phyloP scores from a whole-genome alignment of 192 early-diverging fungal species.

The Chytriomyces sp. region DNA sequence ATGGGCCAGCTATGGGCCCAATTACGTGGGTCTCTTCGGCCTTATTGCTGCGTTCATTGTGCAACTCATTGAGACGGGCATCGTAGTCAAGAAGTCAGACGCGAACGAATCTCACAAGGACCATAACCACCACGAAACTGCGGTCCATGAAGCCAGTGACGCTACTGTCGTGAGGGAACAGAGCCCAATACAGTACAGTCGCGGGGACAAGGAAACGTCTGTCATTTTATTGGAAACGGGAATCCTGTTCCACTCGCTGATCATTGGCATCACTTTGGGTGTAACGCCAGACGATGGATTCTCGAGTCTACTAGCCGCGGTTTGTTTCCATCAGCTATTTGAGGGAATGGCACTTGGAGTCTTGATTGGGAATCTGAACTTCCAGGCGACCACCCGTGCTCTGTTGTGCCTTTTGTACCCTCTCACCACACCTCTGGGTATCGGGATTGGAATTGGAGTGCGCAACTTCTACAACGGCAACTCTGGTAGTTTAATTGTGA shows the following conservation, averaged over 20 bases:
- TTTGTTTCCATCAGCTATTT: constrained; percentile 53
- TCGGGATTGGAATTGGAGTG: constrained; percentile 74
- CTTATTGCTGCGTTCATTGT: constrained; percentile 39
- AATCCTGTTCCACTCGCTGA: constrained; percentile 51
- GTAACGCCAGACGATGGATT: constrained; percentile 32
- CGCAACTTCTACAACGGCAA: constrained; percentile 60
- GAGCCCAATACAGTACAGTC: not conserved
- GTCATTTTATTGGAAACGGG: constrained; percentile 49
- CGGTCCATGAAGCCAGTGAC: not conserved
- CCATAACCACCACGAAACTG: not conserved
- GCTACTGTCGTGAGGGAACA: not conserved
- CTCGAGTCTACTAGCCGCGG: constrained; percentile 44
- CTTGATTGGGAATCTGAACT: constrained; percentile 18
- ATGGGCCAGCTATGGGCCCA: constrained; percentile 19
- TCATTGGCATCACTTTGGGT: constrained; percentile 37
- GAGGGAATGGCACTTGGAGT: constrained; percentile 42
- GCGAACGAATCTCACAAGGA: not conserved
- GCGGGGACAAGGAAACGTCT: constrained; percentile 16
- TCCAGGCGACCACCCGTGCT: not conserved
- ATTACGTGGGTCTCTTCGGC: constrained; percentile 41
- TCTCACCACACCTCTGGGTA: constrained; percentile 77
- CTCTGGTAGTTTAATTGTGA: constrained; percentile 55
- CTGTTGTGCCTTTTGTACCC: constrained; percentile 55
- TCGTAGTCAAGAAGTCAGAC: not conserved
- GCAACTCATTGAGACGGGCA: constrained; percentile 31